Evolutionary conservation across 129 eudicot species (phyloP), one percentile per base, ranked within the genome.

Genomic region (Calendula officinalis): DNA sequence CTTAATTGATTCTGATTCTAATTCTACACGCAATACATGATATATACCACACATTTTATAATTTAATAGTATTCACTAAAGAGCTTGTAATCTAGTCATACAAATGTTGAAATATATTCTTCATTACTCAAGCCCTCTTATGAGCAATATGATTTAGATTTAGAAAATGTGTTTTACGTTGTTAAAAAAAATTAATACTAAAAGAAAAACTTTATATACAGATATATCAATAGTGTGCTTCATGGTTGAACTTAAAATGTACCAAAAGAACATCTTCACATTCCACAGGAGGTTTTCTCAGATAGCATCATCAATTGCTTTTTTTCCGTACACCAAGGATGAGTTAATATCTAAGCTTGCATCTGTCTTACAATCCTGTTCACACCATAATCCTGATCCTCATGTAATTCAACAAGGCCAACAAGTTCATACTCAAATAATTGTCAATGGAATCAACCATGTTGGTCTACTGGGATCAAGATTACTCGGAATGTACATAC

Each of bases 351-450:
- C 90, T 22, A 78, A 72, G 57, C 81, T 85, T 65, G 71, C 82
- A 64, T 63, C 61, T 16, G 46, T 81, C 45, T 63, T 84, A 38
- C 75, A 80, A 74, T 66, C 70, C 68, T 71, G 67, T 39, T 74
- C 76, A 44, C 58, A 59, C 51, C 47, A 76, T 13, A 75, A 66
- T 14, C 62, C 61, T 33, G 62, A 48, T 38, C 62, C 73, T 35
- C 48, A 61, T 43, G 60, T 44, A 53, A 50, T 66, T 62, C 66
- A 36, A 48, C 80, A 80, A 70, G 84, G 81, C 30, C 83, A 76
- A 52, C 96, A 85, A 73, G 49, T 85, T 62, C 96, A 89, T 68
- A 76, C 96, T n/a, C 96, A 89, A 43, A 42, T 85, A 22, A 57
- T 79, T 12, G 73, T 78, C 11, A 85, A 89, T 74, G 90, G 86